Percentiles rank a stretch among this genome's conserved stretches.
Conservation (phyloP, 2,329 filamentous ascomycete species). For the Ophiostoma sp. region DNA sequence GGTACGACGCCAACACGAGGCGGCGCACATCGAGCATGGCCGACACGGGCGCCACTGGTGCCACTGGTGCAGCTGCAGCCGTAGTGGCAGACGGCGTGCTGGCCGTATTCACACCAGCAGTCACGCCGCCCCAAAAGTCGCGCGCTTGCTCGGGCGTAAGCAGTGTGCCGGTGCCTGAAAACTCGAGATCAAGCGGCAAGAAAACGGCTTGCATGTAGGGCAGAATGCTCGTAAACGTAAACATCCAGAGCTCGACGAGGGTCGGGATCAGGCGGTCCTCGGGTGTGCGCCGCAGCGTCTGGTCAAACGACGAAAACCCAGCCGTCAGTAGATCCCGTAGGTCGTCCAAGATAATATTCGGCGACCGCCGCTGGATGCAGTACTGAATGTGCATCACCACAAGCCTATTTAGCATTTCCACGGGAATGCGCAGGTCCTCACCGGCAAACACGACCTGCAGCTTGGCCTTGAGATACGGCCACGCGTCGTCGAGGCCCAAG, state of each 20-base stretch:
- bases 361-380: conserved; percentile 67
- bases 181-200: conserved; percentile 85
- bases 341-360: conserved; percentile 68
- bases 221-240: conserved; percentile 83
- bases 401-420: conserved; percentile 77
- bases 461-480: conserved; percentile 72
- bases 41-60: conserved; percentile 42
- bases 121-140: conserved; percentile 80
- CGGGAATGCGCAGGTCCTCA: conserved; percentile 70
- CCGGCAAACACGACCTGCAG: conserved; percentile 75
- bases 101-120: conserved; percentile 26
- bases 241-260: conserved; percentile 88
- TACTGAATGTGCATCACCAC: conserved; percentile 74
- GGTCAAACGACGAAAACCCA: conserved; percentile 81
- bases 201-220: conserved; percentile 96
- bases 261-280: conserved; percentile 87
- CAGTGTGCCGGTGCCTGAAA: conserved; percentile 74
- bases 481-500: conserved; percentile 71
- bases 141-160: conserved; percentile 72
- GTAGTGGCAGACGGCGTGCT: not conserved
- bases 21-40: conserved; percentile 75
- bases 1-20: conserved; percentile 79
- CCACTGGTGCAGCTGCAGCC: not conserved
- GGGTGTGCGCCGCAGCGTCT: conserved; percentile 69
- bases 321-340: conserved; percentile 68